Evolutionary conservation across 1,284 basidiomycete species (phyloP), one percentile per base, ranked within the genome.

Genomic region (Vanrija pseudolonga): DNA sequence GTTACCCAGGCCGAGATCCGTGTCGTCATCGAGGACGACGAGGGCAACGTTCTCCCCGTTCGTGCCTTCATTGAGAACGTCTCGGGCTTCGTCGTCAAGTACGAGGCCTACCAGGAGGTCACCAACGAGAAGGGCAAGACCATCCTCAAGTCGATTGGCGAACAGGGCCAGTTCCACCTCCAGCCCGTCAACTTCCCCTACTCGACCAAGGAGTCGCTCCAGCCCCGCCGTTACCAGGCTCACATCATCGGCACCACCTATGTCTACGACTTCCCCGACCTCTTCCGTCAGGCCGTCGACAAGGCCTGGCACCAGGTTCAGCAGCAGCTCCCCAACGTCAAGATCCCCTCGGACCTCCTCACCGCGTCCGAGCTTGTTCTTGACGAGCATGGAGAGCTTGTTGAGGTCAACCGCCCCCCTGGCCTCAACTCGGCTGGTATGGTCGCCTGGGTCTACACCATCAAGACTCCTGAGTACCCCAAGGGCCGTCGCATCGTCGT

Each of bases 221-320:
- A 99, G 77, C 94, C 95, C 53, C 94, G 96, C 76, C 92, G 96
- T 66, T 98, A 97, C 80, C 94, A 98, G 72, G 96, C 96, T n/a
- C 96, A 98, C 77, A 85, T 96, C 54, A 87, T 97, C 62, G 95
- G 96, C 57, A 99, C 96, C 28, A 98, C 95, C 47, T 99, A 98
- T 72, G 94, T 89, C 41, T 94, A 98, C 79, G 96, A 98, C 80
- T 98, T 98, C 85, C 93, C 96, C 46, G 95, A 97, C 70, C 84
- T 98, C 56, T 97, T 98, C 81, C 87, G 92, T 48, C 98, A 98
- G 79, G 92, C 95, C 7, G 80, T 98, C 58, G 89, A 93, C 71
- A 91, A 94, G 69, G 83, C 90, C 59, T 99, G 95, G 95, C 80
- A 83, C 63, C 85, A 86, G 67, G 85, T 87, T 37, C 83, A 87